Conservation (phyloP, 441 rosid genomes). For the Cnidoscolus chayamansa region DNA sequence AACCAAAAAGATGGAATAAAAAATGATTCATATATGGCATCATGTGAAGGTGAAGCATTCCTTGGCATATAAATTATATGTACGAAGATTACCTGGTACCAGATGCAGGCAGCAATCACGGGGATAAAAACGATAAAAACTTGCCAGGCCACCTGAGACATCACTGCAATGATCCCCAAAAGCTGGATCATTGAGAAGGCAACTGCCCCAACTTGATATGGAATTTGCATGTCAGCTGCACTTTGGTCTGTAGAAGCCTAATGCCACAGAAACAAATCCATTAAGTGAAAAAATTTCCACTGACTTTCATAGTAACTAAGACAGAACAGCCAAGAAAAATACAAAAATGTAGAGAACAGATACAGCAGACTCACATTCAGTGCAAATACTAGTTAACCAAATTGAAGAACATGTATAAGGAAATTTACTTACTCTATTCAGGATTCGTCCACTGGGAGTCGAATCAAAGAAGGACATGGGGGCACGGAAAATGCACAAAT, state of each 20-base stretch:
- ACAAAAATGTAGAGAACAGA: neutral
- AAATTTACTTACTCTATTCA: constrained; percentile 62
- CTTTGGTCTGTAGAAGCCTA: constrained; percentile 92
- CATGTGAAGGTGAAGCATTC: neutral
- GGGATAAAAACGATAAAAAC: constrained; percentile 75
- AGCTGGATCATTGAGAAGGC: constrained; percentile 57
- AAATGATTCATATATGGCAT: no score
- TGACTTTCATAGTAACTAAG: neutral
- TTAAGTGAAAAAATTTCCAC: neutral
- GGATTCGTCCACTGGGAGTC: constrained; percentile 87
- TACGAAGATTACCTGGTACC: constrained; percentile 65
- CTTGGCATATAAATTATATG: constrained; percentile 2
- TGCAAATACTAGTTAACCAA: neutral
- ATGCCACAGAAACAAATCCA: constrained; percentile 11
- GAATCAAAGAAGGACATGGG: constrained; percentile 95
- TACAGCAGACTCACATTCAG: neutral
- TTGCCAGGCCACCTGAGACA: constrained; percentile 92
- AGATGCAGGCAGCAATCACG: constrained; percentile 57
- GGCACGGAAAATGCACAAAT: constrained; percentile 72
- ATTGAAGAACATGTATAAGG: neutral
- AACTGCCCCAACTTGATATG: constrained; percentile 43
- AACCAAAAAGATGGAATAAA: neutral
- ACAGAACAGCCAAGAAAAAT: neutral
- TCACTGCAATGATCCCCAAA: constrained; percentile 70
- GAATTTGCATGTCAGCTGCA: constrained; percentile 55